Conservation (phyloP, 2,329 filamentous ascomycete genomes). For the Aspergillus intermedius region DNA sequence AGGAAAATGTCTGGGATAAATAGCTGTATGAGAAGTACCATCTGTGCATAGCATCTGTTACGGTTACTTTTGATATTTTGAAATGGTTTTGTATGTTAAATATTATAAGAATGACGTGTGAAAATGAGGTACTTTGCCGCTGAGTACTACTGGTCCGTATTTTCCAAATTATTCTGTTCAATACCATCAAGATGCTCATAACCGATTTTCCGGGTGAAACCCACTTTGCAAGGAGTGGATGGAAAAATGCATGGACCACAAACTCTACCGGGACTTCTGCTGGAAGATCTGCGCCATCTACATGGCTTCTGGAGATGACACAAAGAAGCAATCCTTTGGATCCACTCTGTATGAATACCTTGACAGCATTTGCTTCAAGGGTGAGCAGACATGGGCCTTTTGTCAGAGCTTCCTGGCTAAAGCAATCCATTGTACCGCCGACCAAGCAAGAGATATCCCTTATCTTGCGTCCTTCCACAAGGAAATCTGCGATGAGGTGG, state of each 20-base stretch:
- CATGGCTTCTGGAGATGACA: not conserved
- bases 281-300: not conserved
- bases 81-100: no score
- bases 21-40: slow-evolving; percentile 6
- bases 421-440: not conserved
- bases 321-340: not conserved
- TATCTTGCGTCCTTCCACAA: not conserved
- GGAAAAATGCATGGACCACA: not conserved
- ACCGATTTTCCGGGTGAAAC: not conserved
- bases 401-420: not conserved
- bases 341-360: not conserved
- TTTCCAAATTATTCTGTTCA: no score
- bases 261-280: not conserved
- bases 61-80: no score
- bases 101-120: no score
- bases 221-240: not conserved
- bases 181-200: no score
- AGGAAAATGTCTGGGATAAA: slow-evolving; percentile 31
- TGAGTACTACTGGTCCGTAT: no score
- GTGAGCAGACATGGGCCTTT: not conserved
- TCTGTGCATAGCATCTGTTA: no score
- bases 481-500: not conserved
- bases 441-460: not conserved
- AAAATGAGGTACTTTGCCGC: no score
- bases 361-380: not conserved